A percentile compares a stretch with the other conserved stretches of the same genome.
phyloP scores from a whole-genome alignment of 352 stramenopile species.

The Phytophthora capsici region DNA sequence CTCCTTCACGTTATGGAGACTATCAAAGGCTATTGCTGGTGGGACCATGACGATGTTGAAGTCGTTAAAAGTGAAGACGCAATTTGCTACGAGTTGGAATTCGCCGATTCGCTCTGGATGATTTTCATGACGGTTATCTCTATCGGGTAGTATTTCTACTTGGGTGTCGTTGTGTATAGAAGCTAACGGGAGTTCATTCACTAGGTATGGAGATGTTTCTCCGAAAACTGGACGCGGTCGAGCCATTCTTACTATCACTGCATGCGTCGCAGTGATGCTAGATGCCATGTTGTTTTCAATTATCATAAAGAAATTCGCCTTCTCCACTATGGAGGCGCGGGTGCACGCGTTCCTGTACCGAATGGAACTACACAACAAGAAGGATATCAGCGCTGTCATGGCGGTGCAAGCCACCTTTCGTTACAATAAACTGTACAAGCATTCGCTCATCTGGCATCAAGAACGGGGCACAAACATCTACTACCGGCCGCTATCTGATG shows the following conservation, averaged over 20 bases:
- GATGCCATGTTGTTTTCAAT: conserved; percentile 61
- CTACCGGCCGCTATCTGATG: conserved; percentile 66
- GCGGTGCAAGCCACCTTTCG: conserved; percentile 73
- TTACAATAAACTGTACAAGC: conserved; percentile 69
- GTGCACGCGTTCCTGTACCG: conserved; percentile 72
- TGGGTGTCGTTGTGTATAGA: too few species aligned
- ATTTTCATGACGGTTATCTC: conserved; percentile 54
- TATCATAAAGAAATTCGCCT: conserved; percentile 68
- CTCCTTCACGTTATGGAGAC: conserved; percentile 58
- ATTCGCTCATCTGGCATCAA: conserved; percentile 75
- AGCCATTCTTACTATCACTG: conserved; percentile 37
- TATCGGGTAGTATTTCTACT: too few species aligned
- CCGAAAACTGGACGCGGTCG: conserved; percentile 35
- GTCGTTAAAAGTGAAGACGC: conserved; percentile 30
- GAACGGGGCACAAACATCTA: conserved; percentile 46
- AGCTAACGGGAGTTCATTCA: background rate
- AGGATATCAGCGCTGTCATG: conserved; percentile 68
- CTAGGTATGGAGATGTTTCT: conserved; percentile 54
- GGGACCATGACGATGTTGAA: conserved; percentile 1
- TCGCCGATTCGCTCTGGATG: conserved; percentile 53
- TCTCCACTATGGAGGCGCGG: conserved; percentile 67
- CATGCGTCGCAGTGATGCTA: conserved; percentile 43
- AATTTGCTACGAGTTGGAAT: conserved; percentile 41
- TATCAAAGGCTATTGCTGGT: conserved; percentile 47
- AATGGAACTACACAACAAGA: conserved; percentile 67